Percentiles rank a stretch among this genome's conserved stretches.
phyloP scores from a whole-genome alignment of 2,329 filamentous ascomycete species.

The Monilinia laxa region DNA sequence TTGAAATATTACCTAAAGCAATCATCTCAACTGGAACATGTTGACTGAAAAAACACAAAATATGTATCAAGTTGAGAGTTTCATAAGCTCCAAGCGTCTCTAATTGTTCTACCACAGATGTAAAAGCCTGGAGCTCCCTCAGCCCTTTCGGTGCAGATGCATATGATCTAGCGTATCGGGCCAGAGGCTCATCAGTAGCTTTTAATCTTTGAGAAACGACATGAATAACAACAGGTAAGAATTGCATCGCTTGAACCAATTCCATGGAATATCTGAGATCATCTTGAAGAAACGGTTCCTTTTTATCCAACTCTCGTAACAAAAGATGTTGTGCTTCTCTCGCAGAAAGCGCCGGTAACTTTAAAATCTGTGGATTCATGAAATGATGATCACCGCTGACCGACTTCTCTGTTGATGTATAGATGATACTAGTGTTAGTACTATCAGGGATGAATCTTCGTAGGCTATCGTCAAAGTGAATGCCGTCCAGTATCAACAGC shows the following conservation, averaged over 20 bases:
- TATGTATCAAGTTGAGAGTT: constrained; percentile 62
- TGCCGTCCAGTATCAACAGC: constrained; percentile 67
- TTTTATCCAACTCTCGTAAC: constrained; percentile 61
- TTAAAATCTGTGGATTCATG: constrained; percentile 58
- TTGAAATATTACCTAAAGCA: constrained; percentile 48
- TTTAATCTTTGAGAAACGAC: constrained; percentile 62
- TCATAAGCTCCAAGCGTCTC: constrained; percentile 49
- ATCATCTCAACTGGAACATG: constrained; percentile 67
- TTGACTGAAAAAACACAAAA: constrained; percentile 65
- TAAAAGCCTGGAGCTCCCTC: constrained; percentile 50
- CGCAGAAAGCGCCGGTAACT: constrained; percentile 54
- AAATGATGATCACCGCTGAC: constrained; percentile 55
- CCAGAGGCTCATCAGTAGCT: constrained; percentile 59
- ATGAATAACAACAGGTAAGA: constrained; percentile 66
- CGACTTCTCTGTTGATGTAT: constrained; percentile 64
- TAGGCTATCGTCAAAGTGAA: constrained; percentile 59
- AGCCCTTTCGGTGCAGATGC: constrained; percentile 53
- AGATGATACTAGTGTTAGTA: constrained; percentile 63
- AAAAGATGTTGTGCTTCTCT: constrained; percentile 60
- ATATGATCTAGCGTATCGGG: constrained; percentile 59
- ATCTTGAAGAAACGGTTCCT: constrained; percentile 50
- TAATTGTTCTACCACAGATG: constrained; percentile 51
- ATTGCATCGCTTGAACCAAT: constrained; percentile 62
- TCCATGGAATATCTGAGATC: constrained; percentile 59
- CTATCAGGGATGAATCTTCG: constrained; percentile 63